phyloP scores from a whole-genome alignment of 2,329 filamentous ascomycete species.

The Aspergillus caelatus region DNA sequence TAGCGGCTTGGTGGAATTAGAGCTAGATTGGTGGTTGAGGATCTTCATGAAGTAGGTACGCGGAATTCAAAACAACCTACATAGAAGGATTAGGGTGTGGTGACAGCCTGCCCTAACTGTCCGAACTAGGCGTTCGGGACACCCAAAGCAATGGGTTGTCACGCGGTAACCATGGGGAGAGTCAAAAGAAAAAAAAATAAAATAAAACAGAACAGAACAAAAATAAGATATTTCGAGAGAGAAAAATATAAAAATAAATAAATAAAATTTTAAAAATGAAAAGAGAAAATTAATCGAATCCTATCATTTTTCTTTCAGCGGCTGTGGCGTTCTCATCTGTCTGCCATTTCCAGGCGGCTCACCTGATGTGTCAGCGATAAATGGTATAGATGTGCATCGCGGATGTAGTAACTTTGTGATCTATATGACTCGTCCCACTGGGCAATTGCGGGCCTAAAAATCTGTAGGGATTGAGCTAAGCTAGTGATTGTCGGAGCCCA shows the following conservation, averaged over 20 bases:
- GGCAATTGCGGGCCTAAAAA: neutral
- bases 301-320: neutral
- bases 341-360: neutral
- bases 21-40: neutral
- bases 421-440: conserved; percentile 2
- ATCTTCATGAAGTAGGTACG: neutral
- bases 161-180: neutral
- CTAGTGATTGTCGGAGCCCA: neutral
- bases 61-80: neutral
- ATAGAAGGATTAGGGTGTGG: neutral
- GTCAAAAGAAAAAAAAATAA: neutral
- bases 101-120: neutral
- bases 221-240: no score
- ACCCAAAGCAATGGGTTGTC: neutral
- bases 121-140: neutral
- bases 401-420: conserved; percentile 2
- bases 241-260: neutral
- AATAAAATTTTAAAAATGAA: neutral
- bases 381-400: conserved; percentile 3
- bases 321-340: conserved; percentile 1
- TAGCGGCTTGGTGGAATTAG: neutral
- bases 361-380: conserved; percentile 7
- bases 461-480: neutral
- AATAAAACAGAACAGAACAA: neutral
- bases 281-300: neutral